Evolutionary conservation across 1,139 yeast genomes (phyloP).

Genomic region (Yamadazyma siamensis): DNA sequence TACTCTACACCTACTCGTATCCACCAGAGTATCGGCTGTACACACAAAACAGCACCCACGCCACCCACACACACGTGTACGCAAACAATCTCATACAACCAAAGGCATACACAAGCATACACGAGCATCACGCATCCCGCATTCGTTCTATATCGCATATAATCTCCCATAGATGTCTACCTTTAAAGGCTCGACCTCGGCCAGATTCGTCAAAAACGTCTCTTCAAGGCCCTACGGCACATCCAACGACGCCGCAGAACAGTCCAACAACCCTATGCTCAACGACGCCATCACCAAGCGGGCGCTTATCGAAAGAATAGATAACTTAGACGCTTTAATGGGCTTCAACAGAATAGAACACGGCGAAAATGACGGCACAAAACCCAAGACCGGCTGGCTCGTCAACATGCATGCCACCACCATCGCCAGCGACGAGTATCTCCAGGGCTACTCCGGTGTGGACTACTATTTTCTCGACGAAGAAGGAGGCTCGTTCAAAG

Average conservation of each 20-base stretch:
- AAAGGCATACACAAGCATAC: neutral
- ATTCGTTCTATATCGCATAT: neutral
- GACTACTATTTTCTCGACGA: constrained; percentile 96
- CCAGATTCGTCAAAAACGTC: constrained; percentile 51
- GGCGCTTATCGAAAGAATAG: constrained; percentile 52
- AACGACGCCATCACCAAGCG: constrained; percentile 35
- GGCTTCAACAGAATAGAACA: constrained; percentile 79
- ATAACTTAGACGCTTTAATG: constrained; percentile 69
- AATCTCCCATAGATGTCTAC: neutral
- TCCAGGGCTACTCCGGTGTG: constrained; percentile 77
- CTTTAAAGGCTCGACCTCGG: constrained; percentile 51
- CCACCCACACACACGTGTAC: too few species aligned
- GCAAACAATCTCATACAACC: too few species aligned
- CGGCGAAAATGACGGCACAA: constrained; percentile 47
- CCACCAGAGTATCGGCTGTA: too few species aligned
- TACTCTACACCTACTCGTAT: too few species aligned
- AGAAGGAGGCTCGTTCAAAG: constrained; percentile 94
- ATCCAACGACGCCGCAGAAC: constrained; percentile 13
- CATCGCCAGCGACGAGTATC: constrained; percentile 50
- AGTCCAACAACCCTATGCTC: constrained; percentile 39
- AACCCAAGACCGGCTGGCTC: constrained; percentile 81
- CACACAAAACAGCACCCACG: too few species aligned
- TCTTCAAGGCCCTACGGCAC: constrained; percentile 9
- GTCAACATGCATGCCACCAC: constrained; percentile 80
- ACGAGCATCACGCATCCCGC: neutral